These are phyloP conservation scores for Begonia loranthoides DNA, from an alignment of 306 rosid genomes.

Conservation along the genomic window DNA sequence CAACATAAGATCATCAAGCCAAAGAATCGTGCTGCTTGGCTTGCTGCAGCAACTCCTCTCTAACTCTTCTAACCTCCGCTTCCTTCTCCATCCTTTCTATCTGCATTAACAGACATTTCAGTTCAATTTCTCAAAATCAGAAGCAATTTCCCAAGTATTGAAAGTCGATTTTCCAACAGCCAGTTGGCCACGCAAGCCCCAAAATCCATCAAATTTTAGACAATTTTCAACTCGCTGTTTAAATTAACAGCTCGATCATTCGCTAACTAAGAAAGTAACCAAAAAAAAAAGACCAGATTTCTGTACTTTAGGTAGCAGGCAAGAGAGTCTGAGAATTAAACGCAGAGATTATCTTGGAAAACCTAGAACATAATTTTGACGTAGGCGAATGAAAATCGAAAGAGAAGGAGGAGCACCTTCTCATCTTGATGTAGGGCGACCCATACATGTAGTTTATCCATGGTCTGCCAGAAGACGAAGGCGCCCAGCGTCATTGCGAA, in stretches of 20 bases:
- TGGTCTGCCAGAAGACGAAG: conserved; percentile 82
- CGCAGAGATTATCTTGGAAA: background rate
- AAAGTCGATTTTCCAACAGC: background rate
- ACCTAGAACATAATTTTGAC: background rate
- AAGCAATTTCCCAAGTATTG: background rate
- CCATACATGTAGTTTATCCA: conserved; percentile 94
- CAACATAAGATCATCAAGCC: conserved; percentile 2
- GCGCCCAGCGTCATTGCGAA: conserved; percentile 91
- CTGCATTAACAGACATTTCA: conserved; percentile 22
- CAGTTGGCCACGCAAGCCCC: background rate
- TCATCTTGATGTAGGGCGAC: conserved; percentile 97
- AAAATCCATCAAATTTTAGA: background rate
- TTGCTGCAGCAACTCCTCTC: conserved; percentile 59
- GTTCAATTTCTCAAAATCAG: background rate
- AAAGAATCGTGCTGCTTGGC: conserved; percentile 42
- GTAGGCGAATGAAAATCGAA: too few species aligned
- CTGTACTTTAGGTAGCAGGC: background rate
- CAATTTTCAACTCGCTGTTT: background rate
- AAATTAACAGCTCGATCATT: background rate
- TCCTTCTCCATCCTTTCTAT: conserved; percentile 65
- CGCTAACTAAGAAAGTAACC: background rate
- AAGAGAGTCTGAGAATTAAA: background rate
- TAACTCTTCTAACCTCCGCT: conserved; percentile 72
- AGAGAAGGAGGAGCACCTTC: conserved; percentile 32
- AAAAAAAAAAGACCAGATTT: background rate